Percentiles rank a stretch among this genome's conserved stretches.
Evolutionary conservation across 495 filamentous ascomycete species (phyloP).

Genomic region (Penicillium bialowiezense): DNA sequence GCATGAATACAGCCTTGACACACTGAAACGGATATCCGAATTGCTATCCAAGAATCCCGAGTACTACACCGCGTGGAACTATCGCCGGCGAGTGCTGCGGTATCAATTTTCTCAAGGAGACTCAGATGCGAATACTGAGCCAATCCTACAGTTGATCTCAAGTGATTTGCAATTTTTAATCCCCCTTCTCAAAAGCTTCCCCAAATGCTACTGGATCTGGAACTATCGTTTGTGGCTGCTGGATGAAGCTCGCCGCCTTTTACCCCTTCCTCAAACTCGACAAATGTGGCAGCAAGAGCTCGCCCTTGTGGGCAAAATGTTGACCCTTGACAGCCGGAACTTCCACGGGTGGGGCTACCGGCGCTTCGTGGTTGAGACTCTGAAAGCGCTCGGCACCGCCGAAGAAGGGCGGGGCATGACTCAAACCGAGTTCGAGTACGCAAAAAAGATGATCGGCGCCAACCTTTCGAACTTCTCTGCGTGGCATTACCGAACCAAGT

Average conservation of each 20-base stretch:
- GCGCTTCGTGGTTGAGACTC: slow-evolving; percentile 63
- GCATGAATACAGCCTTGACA: slow-evolving; percentile 59
- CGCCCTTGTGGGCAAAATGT: slow-evolving; percentile 76
- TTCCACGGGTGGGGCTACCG: slow-evolving; percentile 98
- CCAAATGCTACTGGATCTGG: slow-evolving; percentile 99
- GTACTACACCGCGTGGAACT: slow-evolving; percentile 98
- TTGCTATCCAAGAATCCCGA: slow-evolving; percentile 88
- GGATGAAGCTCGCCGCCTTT: slow-evolving; percentile 60
- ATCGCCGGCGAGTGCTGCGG: slow-evolving; percentile 67
- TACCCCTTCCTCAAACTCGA: slow-evolving; percentile 53
- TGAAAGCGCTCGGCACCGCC: slow-evolving; percentile 57
- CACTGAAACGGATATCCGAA: slow-evolving; percentile 72
- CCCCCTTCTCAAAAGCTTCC: slow-evolving; percentile 76
- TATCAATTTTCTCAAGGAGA: slow-evolving; percentile 38
- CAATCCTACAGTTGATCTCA: slow-evolving; percentile 52
- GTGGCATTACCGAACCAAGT: slow-evolving; percentile 85
- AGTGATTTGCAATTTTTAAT: slow-evolving; percentile 78
- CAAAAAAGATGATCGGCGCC: slow-evolving; percentile 75
- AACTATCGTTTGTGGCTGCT: slow-evolving; percentile 92
- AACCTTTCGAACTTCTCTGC: slow-evolving; percentile 95
- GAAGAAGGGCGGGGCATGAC: slow-evolving; percentile 55
- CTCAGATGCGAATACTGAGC: slow-evolving; percentile 15
- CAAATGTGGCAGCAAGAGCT: slow-evolving; percentile 82
- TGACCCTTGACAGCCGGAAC: slow-evolving; percentile 81
- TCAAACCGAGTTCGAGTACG: slow-evolving; percentile 84